Evolutionary conservation across 495 filamentous ascomycete genomes (phyloP).

Genomic region (Neurospora discreta): DNA sequence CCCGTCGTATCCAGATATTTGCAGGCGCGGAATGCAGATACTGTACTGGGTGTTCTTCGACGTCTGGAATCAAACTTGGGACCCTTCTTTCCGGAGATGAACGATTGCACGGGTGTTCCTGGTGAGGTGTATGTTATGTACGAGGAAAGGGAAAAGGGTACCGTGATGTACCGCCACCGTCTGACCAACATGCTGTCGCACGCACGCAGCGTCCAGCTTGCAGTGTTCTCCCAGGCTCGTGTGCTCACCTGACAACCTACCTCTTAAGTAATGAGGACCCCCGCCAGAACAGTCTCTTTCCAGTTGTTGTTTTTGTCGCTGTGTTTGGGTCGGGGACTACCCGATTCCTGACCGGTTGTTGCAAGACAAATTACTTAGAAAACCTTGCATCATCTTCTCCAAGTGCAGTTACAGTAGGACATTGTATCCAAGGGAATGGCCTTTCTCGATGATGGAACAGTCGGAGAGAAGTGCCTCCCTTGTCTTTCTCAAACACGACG

Average conservation of each 20-base stretch:
- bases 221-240: neutral
- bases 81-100: neutral
- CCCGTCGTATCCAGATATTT: neutral
- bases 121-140: neutral
- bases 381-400: neutral
- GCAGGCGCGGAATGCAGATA: neutral
- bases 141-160: neutral
- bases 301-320: neutral
- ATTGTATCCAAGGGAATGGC: neutral
- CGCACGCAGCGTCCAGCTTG: neutral
- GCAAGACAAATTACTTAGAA: neutral
- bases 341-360: neutral
- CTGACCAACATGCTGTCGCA: neutral
- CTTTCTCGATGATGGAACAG: neutral
- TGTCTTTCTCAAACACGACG: neutral
- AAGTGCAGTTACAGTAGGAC: neutral
- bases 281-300: neutral
- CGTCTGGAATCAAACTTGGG: neutral
- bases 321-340: neutral
- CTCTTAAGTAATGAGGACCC: neutral
- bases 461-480: neutral
- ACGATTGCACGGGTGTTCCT: neutral
- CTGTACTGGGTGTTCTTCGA: neutral
- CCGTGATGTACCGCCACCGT: neutral
- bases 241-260: neutral